phyloP scores from a whole-genome alignment of 2,329 filamentous ascomycete species.

The Aspergillus sp. region DNA sequence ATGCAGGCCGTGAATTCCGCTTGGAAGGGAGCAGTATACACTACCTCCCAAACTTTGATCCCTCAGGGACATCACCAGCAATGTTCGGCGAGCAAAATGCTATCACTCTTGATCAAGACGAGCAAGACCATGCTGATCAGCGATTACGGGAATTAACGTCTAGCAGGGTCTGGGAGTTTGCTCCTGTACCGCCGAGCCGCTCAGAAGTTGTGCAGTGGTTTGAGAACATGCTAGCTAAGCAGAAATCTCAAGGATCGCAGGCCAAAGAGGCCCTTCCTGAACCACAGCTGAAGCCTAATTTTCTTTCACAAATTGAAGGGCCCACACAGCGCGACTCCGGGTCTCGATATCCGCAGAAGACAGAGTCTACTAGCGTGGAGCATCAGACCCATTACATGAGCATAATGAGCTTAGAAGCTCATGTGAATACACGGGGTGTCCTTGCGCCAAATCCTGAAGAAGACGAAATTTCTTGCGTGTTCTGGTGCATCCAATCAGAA shows the following conservation, averaged over 20 bases:
- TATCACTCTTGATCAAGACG: constrained; percentile 42
- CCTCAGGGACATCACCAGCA: constrained; percentile 49
- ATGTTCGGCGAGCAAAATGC: constrained; percentile 48
- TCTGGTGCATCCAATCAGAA: constrained; percentile 81
- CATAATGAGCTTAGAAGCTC: constrained; percentile 86
- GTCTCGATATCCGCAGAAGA: constrained; percentile 77
- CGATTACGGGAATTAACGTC: constrained; percentile 51
- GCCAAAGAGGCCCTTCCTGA: constrained; percentile 2
- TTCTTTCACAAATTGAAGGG: constrained; percentile 76
- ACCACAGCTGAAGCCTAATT: constrained; percentile 19
- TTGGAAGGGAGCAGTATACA: constrained; percentile 66
- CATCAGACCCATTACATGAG: constrained; percentile 93
- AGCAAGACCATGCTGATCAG: constrained; percentile 45
- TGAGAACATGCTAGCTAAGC: constrained; percentile 25
- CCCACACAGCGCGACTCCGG: constrained; percentile 76
- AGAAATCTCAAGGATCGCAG: constrained; percentile 2
- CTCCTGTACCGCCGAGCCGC: constrained; percentile 59
- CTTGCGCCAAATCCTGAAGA: constrained; percentile 82
- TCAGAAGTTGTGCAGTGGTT: constrained; percentile 65
- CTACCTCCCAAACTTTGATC: constrained; percentile 71
- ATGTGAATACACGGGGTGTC: constrained; percentile 75
- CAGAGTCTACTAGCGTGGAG: constrained; percentile 64
- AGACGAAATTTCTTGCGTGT: constrained; percentile 79
- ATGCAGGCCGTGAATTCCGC: constrained; percentile 78
- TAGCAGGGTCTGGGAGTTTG: constrained; percentile 68